Base-by-base conservation (phyloP, 164 flowering plant species). In the Euptelea pleiosperma region DNA sequence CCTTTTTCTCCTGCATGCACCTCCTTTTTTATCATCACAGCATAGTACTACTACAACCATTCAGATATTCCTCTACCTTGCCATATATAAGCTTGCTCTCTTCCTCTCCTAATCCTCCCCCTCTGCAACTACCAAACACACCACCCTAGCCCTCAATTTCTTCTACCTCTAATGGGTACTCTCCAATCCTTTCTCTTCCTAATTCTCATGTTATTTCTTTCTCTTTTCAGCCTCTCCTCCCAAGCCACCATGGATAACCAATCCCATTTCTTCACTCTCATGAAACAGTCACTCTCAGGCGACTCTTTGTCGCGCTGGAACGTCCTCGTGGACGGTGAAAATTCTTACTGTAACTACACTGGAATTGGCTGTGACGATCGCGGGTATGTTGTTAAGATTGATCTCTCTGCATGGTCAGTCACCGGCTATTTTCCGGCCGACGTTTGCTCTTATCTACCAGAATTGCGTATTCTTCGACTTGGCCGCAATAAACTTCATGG, bases 401-500 rank as follows among this genome's bases (percentile, higher is more conserved):
- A 86, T 52, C 24, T 93, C 53, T 63, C 82, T 1, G 79, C 75
- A 2, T 72, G 88, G 88, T 71, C 76, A 1, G 63, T 90, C 2
- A 60, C 79, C 0, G 97, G 97, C 10, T 35, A 31, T 1, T 82
- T 93, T 24, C 98, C 98, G 0, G 63, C 70, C 2, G 58, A 61
- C 2, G 58, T 86, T 4, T 93, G 97, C 75, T 56, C 77, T 10
- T 88, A 80, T 63, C 63, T 90, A 6, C 94, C 94, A 2, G 48
- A 71, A 26, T 46, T 93, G 45, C 79, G 79, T 0, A 60, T 64
- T 40, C 90, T 93, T 33, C 68, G 62, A 4, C 66, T 85, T 30
- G 75, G 84, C 51, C 62, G 52, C 52, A 88, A 82, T 69, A 50
- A 52, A 0, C 57, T 93, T 47, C 52, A 45, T 15, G 91, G 89